Evolutionary conservation across 176 grass and related monocot species (phyloP).

Genomic region (Carex parvula): DNA sequence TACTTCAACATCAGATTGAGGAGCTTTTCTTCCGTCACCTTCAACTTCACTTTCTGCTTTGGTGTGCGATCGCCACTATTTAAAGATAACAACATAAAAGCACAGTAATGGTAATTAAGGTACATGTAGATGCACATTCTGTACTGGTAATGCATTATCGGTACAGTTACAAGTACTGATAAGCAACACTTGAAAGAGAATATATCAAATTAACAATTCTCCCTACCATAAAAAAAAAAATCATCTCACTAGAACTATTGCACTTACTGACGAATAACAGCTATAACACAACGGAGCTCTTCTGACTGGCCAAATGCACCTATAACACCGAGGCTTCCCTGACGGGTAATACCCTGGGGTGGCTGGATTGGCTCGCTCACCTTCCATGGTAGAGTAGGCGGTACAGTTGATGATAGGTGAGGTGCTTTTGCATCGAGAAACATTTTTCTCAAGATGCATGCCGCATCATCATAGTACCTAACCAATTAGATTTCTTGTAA

Average conservation of each 20-base stretch:
- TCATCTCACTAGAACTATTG: conserved; percentile 13
- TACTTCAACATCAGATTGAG: conserved; percentile 97
- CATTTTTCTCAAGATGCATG: conserved; percentile 91
- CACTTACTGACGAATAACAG: conserved; percentile 91
- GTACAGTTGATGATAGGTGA: conserved; percentile 83
- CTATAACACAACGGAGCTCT: conserved; percentile 90
- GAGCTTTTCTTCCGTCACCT: conserved; percentile 91
- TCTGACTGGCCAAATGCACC: conserved; percentile 77
- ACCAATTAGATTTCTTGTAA: conserved; percentile 7
- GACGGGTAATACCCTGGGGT: conserved; percentile 41
- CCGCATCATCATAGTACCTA: conserved; percentile 94
- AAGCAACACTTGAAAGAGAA: not conserved
- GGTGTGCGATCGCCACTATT: conserved; percentile 90
- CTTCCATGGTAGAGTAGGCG: conserved; percentile 88
- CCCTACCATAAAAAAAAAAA: not conserved
- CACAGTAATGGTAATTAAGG: not conserved
- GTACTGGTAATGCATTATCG: not conserved
- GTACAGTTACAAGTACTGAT: not conserved
- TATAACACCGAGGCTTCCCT: conserved; percentile 52
- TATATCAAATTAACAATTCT: conserved; percentile 7
- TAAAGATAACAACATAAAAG: conserved; percentile 33
- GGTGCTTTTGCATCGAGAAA: conserved; percentile 96
- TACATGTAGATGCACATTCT: not conserved
- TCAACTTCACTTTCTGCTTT: conserved; percentile 97
- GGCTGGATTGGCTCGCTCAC: conserved; percentile 48